Evolutionary conservation across 2,329 filamentous ascomycete genomes (phyloP), one percentile per base, ranked within the genome.

Genomic region (Chaetomiaceae sp.): DNA sequence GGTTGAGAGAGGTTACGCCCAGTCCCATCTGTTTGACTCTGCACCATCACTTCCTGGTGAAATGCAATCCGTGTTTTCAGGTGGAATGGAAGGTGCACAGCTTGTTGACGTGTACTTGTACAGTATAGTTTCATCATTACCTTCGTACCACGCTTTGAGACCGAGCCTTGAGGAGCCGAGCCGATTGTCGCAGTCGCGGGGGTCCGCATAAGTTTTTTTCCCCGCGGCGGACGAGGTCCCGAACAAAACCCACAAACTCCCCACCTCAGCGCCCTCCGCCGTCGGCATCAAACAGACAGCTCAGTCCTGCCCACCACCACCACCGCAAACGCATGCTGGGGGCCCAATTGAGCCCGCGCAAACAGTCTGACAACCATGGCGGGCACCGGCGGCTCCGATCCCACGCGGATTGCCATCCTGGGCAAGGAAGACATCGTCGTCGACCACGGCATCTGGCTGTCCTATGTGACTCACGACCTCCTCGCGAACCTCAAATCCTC

Each of bases 351-450:
- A 56, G 53, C 49, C 47, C 56, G 47, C 54, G 36, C 43, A 31
- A 45, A 53, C 49, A 43, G 45, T 54, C 51, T 54, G 58, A 58
- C 31, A 44, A 50, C 38, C 54, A 63, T 63, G 61, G 58, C 59
- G 19, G 51, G 36, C 48, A 34, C 55, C 53, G 53, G 53, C 50
- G 55, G 58, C 59, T 64, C 59, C 20, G 68, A 69, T 59, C 81
- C 81, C 25, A 80, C 80, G 47, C 72, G 75, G 67, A 90, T 97
- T 66, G 79, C 82, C 33, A 95, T 99, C 62, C 77, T 99, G 55
- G 91, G 91, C 62, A 88, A 89, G 66, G 89, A 96, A 63, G 87
- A 87, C 66, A 97, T 99, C 63, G 79, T 96, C 59, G 86, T 96
- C 65, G 90, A 96, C 68, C 90, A 95, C 69, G 89, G 87, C 60